A percentile compares a stretch with the other conserved stretches of the same genome.
phyloP scores from a whole-genome alignment of 768 basidiomycete species.

The Fomitopsis pulvina region DNA sequence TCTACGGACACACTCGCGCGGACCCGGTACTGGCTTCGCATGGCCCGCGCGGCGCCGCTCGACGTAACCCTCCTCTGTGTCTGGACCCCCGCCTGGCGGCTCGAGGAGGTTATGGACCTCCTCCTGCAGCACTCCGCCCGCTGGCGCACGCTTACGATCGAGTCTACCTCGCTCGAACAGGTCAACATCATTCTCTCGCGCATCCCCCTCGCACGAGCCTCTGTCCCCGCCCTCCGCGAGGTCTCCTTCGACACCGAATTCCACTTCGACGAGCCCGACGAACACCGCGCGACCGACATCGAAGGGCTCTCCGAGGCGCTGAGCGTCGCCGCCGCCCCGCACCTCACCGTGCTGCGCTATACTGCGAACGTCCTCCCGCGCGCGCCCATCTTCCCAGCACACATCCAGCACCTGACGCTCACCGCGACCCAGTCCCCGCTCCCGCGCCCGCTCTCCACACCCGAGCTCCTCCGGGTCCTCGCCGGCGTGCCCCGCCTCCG shows the following conservation, averaged over 20 bases:
- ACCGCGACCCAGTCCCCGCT: conserved; percentile 10
- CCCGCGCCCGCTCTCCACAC: conserved; percentile 17
- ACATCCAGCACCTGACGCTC: conserved; percentile 13
- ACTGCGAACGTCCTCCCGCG: conserved; percentile 12
- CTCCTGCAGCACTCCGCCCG: conserved; percentile 33
- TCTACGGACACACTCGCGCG: conserved; percentile 33
- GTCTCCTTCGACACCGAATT: conserved; percentile 20
- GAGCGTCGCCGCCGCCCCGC: conserved; percentile 11
- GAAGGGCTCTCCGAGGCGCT: conserved; percentile 8
- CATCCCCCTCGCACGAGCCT: conserved; percentile 21
- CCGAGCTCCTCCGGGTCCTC: conserved; percentile 24
- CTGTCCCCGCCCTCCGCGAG: conserved; percentile 32
- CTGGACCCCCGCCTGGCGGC: conserved; percentile 23
- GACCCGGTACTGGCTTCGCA: conserved; percentile 45
- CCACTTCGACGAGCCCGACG: conserved; percentile 7
- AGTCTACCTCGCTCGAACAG: conserved; percentile 29
- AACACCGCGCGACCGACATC: conserved; percentile 5
- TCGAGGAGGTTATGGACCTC: conserved; percentile 31
- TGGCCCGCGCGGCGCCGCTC: conserved; percentile 36
- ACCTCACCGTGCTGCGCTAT: conserved; percentile 9
- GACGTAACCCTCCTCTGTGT: conserved; percentile 35
- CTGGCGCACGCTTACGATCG: conserved; percentile 40
- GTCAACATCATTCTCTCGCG: conserved; percentile 33
- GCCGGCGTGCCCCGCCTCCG: conserved; percentile 34
- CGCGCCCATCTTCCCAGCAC: conserved; percentile 26